A percentile compares a stretch with the other conserved stretches of the same genome.
Conservation (phyloP, 768 basidiomycete genomes). For the Austroboletus eburneus region DNA sequence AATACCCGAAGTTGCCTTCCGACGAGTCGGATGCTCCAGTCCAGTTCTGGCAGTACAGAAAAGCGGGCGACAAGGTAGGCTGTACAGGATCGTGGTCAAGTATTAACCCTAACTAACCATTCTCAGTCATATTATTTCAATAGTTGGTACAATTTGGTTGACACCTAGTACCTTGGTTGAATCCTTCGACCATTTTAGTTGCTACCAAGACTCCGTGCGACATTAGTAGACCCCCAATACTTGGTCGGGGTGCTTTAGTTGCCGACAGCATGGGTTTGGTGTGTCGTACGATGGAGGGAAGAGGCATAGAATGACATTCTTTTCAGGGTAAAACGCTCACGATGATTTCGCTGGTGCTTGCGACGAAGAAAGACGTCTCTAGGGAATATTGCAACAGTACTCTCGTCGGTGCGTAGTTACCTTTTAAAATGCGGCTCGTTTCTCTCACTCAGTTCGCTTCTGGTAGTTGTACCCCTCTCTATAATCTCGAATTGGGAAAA, state of each 20-base stretch:
- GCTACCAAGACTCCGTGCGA: conserved; percentile 80
- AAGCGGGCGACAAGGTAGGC: conserved; percentile 50
- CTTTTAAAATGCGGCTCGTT: background rate
- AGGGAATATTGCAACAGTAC: conserved; percentile 60
- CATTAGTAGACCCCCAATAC: conserved; percentile 42
- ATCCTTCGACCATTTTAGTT: conserved; percentile 38
- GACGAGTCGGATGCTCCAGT: conserved; percentile 66
- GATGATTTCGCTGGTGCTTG: conserved; percentile 76
- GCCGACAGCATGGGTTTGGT: conserved; percentile 87
- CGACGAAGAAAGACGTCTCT: conserved; percentile 65
- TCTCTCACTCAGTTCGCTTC: conserved; percentile 3
- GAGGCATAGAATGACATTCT: conserved; percentile 5
- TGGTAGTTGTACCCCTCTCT: conserved; percentile 72
- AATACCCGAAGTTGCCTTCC: conserved; percentile 73
- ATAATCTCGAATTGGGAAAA: conserved; percentile 88
- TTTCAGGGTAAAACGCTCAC: conserved; percentile 84
- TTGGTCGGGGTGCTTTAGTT: conserved; percentile 83
- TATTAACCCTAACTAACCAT: background rate
- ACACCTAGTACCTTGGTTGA: conserved; percentile 2
- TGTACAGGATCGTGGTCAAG: background rate
- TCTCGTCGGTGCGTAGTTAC: conserved; percentile 58
- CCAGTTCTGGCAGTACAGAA: conserved; percentile 84
- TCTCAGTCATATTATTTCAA: conserved; percentile 64
- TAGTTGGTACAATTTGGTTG: conserved; percentile 35
- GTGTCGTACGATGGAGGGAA: background rate